Base-by-base conservation (phyloP, 2,329 filamentous ascomycete genomes). In the Aschersonia sp. region DNA sequence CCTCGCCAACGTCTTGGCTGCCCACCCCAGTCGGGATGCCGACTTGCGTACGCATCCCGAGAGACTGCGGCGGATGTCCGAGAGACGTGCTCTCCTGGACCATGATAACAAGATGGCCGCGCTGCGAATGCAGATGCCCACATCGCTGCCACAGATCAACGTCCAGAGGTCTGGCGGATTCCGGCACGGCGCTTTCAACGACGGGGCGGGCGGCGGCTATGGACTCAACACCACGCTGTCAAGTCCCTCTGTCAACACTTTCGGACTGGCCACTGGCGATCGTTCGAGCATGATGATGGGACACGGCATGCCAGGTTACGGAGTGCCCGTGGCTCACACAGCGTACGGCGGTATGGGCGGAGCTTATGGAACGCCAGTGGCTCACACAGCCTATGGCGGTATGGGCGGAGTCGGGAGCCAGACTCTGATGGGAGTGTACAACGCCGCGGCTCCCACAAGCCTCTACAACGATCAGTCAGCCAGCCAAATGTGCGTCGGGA, bases 1-100 rank as follows among this genome's bases (percentile, higher is more conserved):
- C 54, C 67, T 85, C 64, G 80, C 80, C 0, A 75, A 83, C 53
- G 67, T 85, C 4, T 65, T 79, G 3, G 58, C 63, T 20, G 65
- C 61, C 1, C 68, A 73, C 46, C 69, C 71, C 4, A 57, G 63
- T 30, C 55, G 64, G 40, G 69, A 68, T 7, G 45, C 49, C 0
- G 65, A 74, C 31, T 63, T 65, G 1, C 62, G 65, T n/a, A 61
- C 65, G 9, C 62, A 62, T 4, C 68, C 70, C 28, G 67, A 73
- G 12, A 60, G 64, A 43, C 62, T 63, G 3, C 63, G 60, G 6
- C 61, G 67, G 47, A 65, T 69, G 31, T 65, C 70, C 49, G 67
- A 69, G 10, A 59, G 61, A 5, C 65, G 65, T 1, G 61, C 64
- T 9, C 62, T 63, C 9, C 59, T 59, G 38, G 69, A 73, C 5